Evolutionary conservation across 805 yeast species (phyloP).

Genomic region (Kazachstania psychrophila): DNA sequence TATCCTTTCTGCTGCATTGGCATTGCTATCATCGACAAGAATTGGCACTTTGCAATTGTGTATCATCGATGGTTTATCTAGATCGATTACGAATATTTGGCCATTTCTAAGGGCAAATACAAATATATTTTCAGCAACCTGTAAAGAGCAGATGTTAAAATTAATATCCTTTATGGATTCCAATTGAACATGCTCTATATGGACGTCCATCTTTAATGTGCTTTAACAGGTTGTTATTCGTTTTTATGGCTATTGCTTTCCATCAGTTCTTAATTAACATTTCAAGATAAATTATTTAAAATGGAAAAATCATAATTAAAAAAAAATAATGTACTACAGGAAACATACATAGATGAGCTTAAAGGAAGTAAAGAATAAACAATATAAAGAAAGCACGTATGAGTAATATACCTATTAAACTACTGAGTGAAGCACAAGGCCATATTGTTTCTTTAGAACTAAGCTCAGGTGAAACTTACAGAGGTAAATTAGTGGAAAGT

Average conservation of each 20-base stretch:
- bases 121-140: conserved; percentile 47
- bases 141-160: conserved; percentile 39
- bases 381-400: not conserved
- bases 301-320: too few species aligned
- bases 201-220: conserved; percentile 35
- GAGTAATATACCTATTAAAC: conserved; percentile 59
- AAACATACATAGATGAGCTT: too few species aligned
- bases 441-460: conserved; percentile 78
- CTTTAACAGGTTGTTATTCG: not conserved
- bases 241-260: not conserved
- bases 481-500: conserved; percentile 78
- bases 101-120: conserved; percentile 46
- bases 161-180: conserved; percentile 42
- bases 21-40: conserved; percentile 9
- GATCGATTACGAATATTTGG: conserved; percentile 51
- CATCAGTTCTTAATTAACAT: not conserved
- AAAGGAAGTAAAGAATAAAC: too few species aligned
- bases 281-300: too few species aligned
- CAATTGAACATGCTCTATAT: conserved; percentile 35
- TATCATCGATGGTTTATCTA: conserved; percentile 56
- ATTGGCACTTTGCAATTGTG: conserved; percentile 33
- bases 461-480: conserved; percentile 73
- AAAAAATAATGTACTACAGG: too few species aligned
- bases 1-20: conserved; percentile 15
- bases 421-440: conserved; percentile 83